Percentiles rank a stretch among this genome's conserved stretches.
Conservation (phyloP, 2,329 filamentous ascomycete species). For the Fusarium circinatum region DNA sequence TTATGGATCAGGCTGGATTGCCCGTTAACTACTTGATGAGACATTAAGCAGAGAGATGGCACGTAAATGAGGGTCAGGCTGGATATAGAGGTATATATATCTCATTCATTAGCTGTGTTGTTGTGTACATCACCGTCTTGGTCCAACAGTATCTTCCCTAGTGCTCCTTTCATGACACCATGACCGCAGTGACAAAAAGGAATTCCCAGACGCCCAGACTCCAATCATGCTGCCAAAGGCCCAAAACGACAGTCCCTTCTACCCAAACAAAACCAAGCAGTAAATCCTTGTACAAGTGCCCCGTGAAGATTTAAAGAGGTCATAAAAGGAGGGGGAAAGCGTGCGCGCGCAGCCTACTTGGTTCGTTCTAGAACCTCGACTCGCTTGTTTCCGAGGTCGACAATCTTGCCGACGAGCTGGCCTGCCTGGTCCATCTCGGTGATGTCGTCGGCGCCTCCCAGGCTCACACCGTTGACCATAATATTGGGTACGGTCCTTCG, state of each 20-base stretch:
- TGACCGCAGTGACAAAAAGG: slow-evolving; percentile 6
- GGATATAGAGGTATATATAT: slow-evolving; percentile 10
- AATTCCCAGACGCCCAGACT: slow-evolving; percentile 34
- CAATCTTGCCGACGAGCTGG: slow-evolving; percentile 76
- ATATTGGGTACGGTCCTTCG: slow-evolving; percentile 92
- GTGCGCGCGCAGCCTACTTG: background rate
- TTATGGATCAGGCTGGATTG: background rate
- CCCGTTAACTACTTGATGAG: background rate
- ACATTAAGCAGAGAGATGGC: background rate
- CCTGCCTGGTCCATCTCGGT: slow-evolving; percentile 74
- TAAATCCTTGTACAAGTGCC: slow-evolving; percentile 19
- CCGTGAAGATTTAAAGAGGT: slow-evolving; percentile 18
- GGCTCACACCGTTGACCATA: slow-evolving; percentile 85
- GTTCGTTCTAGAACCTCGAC: slow-evolving; percentile 60
- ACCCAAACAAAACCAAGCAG: slow-evolving; percentile 1
- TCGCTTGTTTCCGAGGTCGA: slow-evolving; percentile 76
- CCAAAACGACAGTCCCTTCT: slow-evolving; percentile 18
- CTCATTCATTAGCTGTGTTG: slow-evolving; percentile 19
- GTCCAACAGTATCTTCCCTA: background rate
- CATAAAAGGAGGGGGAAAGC: slow-evolving; percentile 8
- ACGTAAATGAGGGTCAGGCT: background rate
- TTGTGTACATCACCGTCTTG: slow-evolving; percentile 15
- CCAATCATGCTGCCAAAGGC: slow-evolving; percentile 21
- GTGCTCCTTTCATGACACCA: slow-evolving; percentile 4
- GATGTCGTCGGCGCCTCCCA: slow-evolving; percentile 91